These are phyloP conservation scores for Akebia trifoliata DNA, from an alignment of 164 flowering plant genomes.

Conservation along the genomic window DNA sequence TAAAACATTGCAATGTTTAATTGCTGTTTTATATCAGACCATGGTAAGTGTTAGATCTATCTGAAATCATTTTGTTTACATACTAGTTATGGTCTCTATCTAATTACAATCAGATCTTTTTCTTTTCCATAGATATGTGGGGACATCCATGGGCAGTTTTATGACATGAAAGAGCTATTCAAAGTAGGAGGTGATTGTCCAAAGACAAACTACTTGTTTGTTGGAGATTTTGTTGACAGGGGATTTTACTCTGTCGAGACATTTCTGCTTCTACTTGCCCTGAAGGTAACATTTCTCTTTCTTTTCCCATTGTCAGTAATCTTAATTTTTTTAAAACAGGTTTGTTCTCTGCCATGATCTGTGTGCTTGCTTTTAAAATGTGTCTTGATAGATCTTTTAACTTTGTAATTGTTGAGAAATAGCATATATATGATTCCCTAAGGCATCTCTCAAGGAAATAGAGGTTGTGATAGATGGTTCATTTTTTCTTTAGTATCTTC, in stretches of 20 bases:
- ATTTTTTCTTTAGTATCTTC: no score
- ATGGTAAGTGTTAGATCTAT: background rate
- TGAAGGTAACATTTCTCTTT: conserved; percentile 51
- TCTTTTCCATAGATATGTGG: conserved; percentile 74
- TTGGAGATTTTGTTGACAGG: conserved; percentile 98
- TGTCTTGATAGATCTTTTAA: background rate
- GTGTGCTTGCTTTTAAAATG: background rate
- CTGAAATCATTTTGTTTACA: background rate
- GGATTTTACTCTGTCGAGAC: conserved; percentile 98
- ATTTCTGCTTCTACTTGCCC: conserved; percentile 85
- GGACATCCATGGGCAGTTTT: conserved; percentile 97
- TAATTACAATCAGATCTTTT: background rate
- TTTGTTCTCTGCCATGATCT: background rate
- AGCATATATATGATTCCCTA: no score
- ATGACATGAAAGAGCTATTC: conserved; percentile 99
- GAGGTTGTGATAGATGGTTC: no score
- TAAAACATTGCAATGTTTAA: no score
- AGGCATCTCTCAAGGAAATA: no score
- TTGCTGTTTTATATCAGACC: background rate
- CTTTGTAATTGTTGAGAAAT: background rate
- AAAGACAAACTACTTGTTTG: conserved; percentile 93
- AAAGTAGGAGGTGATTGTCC: conserved; percentile 99
- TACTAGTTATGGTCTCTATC: background rate
- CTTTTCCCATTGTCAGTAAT: background rate
- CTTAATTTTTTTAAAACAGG: background rate